These are phyloP conservation scores for Xylaria sp. DNA, from an alignment of 2,329 filamentous ascomycete species.

Conservation along the genomic window DNA sequence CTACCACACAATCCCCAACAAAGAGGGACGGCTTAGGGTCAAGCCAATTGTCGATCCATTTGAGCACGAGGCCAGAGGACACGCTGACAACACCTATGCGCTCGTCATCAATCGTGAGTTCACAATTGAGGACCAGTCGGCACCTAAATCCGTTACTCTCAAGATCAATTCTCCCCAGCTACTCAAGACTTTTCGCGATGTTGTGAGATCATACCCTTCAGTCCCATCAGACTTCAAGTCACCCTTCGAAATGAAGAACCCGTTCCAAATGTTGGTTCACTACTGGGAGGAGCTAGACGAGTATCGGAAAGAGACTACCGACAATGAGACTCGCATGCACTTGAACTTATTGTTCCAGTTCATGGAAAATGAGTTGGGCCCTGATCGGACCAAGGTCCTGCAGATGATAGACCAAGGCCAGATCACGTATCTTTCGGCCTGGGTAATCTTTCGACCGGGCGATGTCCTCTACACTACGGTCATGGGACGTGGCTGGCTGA, in stretches of 20 bases:
- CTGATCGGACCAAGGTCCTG: slow-evolving; percentile 31
- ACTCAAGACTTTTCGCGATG: slow-evolving; percentile 34
- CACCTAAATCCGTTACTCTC: slow-evolving; percentile 31
- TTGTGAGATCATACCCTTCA: slow-evolving; percentile 33
- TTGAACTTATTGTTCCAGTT: slow-evolving; percentile 41
- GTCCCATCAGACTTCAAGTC: slow-evolving; percentile 38
- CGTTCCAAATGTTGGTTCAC: slow-evolving; percentile 38
- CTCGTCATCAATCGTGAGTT: slow-evolving; percentile 35
- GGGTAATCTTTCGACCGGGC: slow-evolving; percentile 39
- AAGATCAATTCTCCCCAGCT: slow-evolving; percentile 39
- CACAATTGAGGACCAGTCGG: slow-evolving; percentile 29
- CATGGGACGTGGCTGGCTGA: slow-evolving; percentile 35
- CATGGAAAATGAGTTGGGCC: slow-evolving; percentile 37
- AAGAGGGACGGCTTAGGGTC: slow-evolving; percentile 32
- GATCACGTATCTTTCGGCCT: slow-evolving; percentile 36
- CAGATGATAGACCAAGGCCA: slow-evolving; percentile 30
- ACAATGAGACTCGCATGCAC: slow-evolving; percentile 35
- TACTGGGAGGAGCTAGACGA: slow-evolving; percentile 40
- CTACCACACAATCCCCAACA: slow-evolving; percentile 31
- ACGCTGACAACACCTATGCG: slow-evolving; percentile 30
- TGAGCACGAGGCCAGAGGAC: slow-evolving; percentile 6
- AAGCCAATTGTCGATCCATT: slow-evolving; percentile 30
- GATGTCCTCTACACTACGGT: slow-evolving; percentile 34
- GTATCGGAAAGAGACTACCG: slow-evolving; percentile 22
- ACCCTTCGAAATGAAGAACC: slow-evolving; percentile 36